Percentiles rank a stretch among this genome's conserved stretches.
phyloP scores from a whole-genome alignment of 2,329 filamentous ascomycete species.

The Botrytis hyacinthi region DNA sequence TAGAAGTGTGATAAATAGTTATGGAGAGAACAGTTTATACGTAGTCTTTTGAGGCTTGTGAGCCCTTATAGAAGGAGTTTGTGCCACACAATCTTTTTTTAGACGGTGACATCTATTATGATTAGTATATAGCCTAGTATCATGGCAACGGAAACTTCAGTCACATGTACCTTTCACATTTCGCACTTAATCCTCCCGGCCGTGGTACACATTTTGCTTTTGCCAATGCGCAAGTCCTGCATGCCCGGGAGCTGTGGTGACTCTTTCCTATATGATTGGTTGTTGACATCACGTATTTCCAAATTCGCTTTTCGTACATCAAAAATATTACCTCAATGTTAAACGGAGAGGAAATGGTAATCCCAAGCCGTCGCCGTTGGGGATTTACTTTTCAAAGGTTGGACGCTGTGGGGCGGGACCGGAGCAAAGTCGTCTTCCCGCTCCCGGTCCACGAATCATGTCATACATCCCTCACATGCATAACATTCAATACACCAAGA shows the following conservation, averaged over 20 bases:
- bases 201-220: constrained; percentile 15
- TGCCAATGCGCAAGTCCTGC: constrained; percentile 19
- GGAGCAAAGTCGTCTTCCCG: neutral
- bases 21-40: neutral
- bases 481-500: neutral
- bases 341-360: neutral
- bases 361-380: constrained; percentile 14
- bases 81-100: constrained; percentile 13
- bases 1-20: neutral
- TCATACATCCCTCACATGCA: neutral
- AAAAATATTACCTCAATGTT: neutral
- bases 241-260: constrained; percentile 8
- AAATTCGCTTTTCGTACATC: neutral
- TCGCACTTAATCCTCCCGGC: neutral
- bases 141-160: neutral
- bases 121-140: neutral
- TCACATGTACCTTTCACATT: constrained; percentile 19
- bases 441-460: constrained; percentile 1
- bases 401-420: neutral
- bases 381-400: neutral
- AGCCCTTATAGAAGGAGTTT: neutral
- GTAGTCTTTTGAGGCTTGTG: constrained; percentile 13
- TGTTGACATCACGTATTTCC: constrained; percentile 2
- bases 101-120: constrained; percentile 13
- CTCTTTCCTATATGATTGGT: neutral